Evolutionary conservation across 805 yeast species (phyloP), one percentile per base, ranked within the genome.

Genomic region (Zygoascus bituminiphila): DNA sequence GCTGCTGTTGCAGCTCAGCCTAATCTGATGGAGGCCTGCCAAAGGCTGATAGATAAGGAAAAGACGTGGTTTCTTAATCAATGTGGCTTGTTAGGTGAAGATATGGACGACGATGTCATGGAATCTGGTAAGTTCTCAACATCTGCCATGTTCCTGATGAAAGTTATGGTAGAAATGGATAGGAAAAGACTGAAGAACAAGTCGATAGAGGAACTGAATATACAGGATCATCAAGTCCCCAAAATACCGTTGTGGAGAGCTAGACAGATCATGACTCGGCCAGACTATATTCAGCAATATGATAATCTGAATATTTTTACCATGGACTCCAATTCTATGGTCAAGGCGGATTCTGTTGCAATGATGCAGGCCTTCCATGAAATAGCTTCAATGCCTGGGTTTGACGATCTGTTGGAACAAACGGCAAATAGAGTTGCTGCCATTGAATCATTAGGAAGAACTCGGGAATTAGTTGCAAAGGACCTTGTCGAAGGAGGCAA

Each of bases 281-380:
- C 87, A 1, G 95, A 86, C 62, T 86, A 76, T 59, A 86, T 86
- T 50, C 86, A 84, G 57, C 67, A 62, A 22, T 84, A 82, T 61
- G 95, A 86, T 60, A 79, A 83, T 54, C 66, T 85, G 54, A 86
- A 86, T 62, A 77, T 86, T 23, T 86, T 86, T 64, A 83, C 94
- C 2, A 78, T 86, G 47, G 93, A 86, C 64, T 77, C 86, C 0
- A 74, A 77, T 49, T 79, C 87, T 0, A 57, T 65, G 23, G 95
- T 86, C 2, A 69, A 84, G 31, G 91, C 95, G 0, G 95, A 86
- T 62, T 79, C 87, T 7, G 83, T 84, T 2, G 89, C 91, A 1
- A 85, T 86, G 94, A 84, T 86, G 94, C 74, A 89, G 55, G 94
- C 91, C 4, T 86, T 86, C 61, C 78, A 84, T 51, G 94, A 86